Conservation (phyloP, 1,284 basidiomycete genomes). For the Sporisorium reilianum region DNA sequence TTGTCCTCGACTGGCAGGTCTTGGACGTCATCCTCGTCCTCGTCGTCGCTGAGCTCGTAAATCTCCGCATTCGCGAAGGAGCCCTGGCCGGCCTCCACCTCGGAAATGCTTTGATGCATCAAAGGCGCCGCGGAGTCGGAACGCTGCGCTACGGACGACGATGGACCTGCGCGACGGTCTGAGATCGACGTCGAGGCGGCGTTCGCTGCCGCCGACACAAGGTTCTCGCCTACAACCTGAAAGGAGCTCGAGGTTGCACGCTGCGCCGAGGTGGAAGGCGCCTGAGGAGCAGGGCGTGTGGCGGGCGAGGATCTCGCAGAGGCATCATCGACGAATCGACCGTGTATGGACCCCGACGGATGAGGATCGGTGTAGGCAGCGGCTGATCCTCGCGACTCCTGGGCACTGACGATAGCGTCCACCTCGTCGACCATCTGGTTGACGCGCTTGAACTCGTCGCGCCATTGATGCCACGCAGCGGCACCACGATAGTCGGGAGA, state of each 20-base stretch:
- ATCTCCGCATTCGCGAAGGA: not conserved
- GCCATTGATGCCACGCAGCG: slow-evolving; percentile 1
- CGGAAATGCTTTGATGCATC: not conserved
- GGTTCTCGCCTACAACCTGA: slow-evolving; percentile 36
- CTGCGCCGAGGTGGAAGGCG: not conserved
- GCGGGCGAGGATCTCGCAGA: not conserved
- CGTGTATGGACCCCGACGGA: not conserved
- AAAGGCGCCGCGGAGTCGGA: not conserved
- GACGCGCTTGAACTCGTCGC: not conserved
- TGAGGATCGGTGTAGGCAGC: not conserved
- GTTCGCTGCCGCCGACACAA: slow-evolving; percentile 1
- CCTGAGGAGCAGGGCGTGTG: not conserved
- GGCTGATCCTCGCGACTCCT: not conserved
- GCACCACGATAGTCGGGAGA: slow-evolving; percentile 1
- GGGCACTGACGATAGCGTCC: not conserved
- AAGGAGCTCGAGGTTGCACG: slow-evolving; percentile 27
- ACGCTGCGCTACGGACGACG: slow-evolving; percentile 3
- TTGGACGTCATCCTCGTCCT: slow-evolving; percentile 27
- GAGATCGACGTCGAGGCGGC: not conserved
- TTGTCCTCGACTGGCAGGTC: slow-evolving; percentile 24
- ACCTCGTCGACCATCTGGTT: not conserved
- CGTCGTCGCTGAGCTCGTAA: slow-evolving; percentile 13
- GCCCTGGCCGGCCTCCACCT: not conserved
- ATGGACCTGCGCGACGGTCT: not conserved
- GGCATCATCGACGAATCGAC: not conserved